Evolutionary conservation across 169 alveolate genomes (phyloP), one percentile per base, ranked within the genome.

Genomic region (Cryptosporidium andersoni): DNA sequence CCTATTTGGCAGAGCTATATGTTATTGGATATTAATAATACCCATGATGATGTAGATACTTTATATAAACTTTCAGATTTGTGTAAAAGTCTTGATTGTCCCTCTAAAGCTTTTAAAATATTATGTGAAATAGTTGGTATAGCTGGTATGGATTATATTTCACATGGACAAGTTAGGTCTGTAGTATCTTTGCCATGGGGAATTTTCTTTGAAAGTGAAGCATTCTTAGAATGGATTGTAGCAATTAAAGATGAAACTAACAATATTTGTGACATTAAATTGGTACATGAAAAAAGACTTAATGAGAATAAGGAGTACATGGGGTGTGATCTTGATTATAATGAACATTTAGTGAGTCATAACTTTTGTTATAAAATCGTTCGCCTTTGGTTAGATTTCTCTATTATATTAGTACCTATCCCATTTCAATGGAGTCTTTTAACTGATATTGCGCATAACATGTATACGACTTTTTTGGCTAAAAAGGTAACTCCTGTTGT

Each of bases 121-220:
- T 64, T 74, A 2, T 74, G 85, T 45, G 85, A 74, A 48, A 52
- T 74, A 7, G 51, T 62, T 43, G 85, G 85, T 2, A 45, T 74
- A 14, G 67, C 85, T 40, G 85, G 68, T 1, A 74, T 74, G 85
- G 85, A 74, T 16, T 74, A 74, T 43, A 74, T 74, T 9, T 74
- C 85, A 11, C 45, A 37, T 52, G 85, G 85, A 25, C 67, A 56
- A 14, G 56, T 74, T 40, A 74, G 40, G 34, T 58, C 68, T 16
- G 85, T 68, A 8, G 60, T 74, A 3, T 74, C 85, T 12, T 55
- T 74, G 4, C 63, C 85, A 16, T 74, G 85, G 85, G 85, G 85
- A 25, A 62, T 74, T 37, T 43, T 74, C 34, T 74, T 74, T 74
- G 68, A 74, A 3, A 74, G 48, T 34, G 47, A 74, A 45, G 51